Percentiles rank a stretch among this genome's conserved stretches.
These are phyloP conservation scores for Podospora pseudoanserina DNA, from an alignment of 495 filamentous ascomycete genomes.

Conservation along the genomic window DNA sequence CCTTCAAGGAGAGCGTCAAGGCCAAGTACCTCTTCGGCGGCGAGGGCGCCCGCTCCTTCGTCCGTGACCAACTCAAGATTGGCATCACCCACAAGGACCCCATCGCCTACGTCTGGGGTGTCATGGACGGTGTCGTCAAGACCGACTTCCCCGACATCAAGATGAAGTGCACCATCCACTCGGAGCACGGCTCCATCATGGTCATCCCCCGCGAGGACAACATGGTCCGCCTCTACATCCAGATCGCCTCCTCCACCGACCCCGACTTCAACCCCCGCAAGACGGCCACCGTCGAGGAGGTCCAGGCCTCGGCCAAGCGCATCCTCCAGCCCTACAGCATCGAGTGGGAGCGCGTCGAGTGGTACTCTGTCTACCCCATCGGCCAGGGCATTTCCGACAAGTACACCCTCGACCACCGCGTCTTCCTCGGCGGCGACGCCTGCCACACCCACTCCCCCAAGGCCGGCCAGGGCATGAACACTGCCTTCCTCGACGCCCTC, in stretches of 20 bases:
- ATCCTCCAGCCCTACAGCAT: slow-evolving; percentile 65
- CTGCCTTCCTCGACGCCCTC: slow-evolving; percentile 74
- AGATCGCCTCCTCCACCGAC: slow-evolving; percentile 65
- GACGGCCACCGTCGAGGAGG: slow-evolving; percentile 62
- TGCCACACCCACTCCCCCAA: slow-evolving; percentile 84
- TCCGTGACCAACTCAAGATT: slow-evolving; percentile 61
- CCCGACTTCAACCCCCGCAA: slow-evolving; percentile 58
- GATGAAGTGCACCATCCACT: slow-evolving; percentile 88
- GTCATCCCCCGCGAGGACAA: slow-evolving; percentile 72
- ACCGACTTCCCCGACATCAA: slow-evolving; percentile 76
- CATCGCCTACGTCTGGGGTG: slow-evolving; percentile 69
- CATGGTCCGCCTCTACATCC: slow-evolving; percentile 74
- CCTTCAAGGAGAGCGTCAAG: slow-evolving; percentile 51
- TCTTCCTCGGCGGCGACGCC: slow-evolving; percentile 79
- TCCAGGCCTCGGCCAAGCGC: slow-evolving; percentile 60
- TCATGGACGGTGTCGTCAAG: slow-evolving; percentile 71
- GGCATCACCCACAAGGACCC: slow-evolving; percentile 58
- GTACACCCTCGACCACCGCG: slow-evolving; percentile 62
- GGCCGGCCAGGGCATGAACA: slow-evolving; percentile 84
- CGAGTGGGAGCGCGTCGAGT: slow-evolving; percentile 66
- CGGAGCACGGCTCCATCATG: slow-evolving; percentile 66
- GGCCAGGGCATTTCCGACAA: slow-evolving; percentile 68
- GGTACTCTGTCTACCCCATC: slow-evolving; percentile 68
- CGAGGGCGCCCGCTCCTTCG: slow-evolving; percentile 57
- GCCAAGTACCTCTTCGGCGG: slow-evolving; percentile 61